Percentiles rank a stretch among this genome's conserved stretches.
phyloP scores from a whole-genome alignment of 2,329 filamentous ascomycete species.

The Decorospora gaudefroyi region DNA sequence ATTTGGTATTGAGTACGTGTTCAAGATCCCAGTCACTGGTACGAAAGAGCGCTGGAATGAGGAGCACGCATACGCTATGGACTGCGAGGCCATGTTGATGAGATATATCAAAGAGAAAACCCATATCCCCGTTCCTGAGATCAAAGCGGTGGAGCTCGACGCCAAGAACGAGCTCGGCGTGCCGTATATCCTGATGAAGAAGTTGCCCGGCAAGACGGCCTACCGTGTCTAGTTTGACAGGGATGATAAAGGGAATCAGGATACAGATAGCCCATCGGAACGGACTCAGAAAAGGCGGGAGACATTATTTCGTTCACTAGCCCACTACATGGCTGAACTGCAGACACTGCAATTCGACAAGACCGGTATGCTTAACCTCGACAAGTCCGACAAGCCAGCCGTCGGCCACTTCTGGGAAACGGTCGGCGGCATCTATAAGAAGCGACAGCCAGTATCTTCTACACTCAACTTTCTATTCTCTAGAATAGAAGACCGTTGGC shows the following conservation, averaged over 20 bases:
- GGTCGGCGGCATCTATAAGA: neutral
- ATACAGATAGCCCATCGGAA: constrained; percentile 1
- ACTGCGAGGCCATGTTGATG: constrained; percentile 10
- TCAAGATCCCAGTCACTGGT: constrained; percentile 11
- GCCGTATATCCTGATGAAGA: constrained; percentile 26
- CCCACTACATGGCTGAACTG: constrained; percentile 11
- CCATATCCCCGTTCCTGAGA: constrained; percentile 17
- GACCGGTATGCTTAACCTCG: constrained; percentile 15
- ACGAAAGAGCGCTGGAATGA: constrained; percentile 13
- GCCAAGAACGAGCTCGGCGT: constrained; percentile 19
- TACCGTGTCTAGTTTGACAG: constrained; percentile 15
- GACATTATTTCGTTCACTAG: constrained; percentile 19
- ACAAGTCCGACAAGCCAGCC: constrained; percentile 17
- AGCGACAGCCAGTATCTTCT: neutral
- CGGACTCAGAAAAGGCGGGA: constrained; percentile 6
- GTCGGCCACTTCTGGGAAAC: constrained; percentile 2
- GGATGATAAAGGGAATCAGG: constrained; percentile 13
- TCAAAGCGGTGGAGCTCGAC: constrained; percentile 16
- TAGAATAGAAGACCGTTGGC: neutral
- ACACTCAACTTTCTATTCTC: neutral
- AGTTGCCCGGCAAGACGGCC: constrained; percentile 12
- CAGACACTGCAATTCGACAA: constrained; percentile 15
- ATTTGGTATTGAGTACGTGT: constrained; percentile 1
- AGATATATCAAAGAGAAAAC: constrained; percentile 15
- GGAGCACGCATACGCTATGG: constrained; percentile 11